A percentile compares a stretch with the other conserved stretches of the same genome.
Conservation (phyloP, 495 filamentous ascomycete species). For the Neurospora cerealis region DNA sequence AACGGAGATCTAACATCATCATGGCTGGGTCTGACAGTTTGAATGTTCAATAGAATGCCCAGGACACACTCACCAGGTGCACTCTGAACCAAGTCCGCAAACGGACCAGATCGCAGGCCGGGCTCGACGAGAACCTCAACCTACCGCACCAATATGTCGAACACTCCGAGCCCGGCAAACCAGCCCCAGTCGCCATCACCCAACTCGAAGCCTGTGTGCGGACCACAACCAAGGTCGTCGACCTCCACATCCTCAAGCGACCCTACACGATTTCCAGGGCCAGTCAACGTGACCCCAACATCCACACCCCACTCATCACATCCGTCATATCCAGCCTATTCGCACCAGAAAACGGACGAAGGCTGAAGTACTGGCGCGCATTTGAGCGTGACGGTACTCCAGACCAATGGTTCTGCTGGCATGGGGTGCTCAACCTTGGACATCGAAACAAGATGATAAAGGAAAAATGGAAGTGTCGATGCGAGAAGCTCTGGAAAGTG, state of each 20-base stretch:
- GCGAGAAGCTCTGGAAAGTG: neutral
- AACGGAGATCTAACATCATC: too few relatives aligned
- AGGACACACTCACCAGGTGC: too few relatives aligned
- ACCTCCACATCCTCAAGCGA: neutral
- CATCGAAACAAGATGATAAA: neutral
- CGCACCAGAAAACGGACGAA: neutral
- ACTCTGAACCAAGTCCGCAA: neutral
- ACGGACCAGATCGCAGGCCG: neutral
- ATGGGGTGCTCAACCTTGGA: neutral
- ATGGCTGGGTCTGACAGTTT: too few relatives aligned
- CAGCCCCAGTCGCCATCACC: neutral
- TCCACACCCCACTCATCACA: neutral
- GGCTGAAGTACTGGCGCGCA: neutral
- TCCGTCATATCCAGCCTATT: neutral
- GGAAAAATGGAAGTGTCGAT: neutral
- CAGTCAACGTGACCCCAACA: neutral
- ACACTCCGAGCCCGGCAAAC: neutral
- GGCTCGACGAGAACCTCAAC: neutral
- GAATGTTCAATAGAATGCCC: too few relatives aligned
- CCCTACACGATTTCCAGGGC: neutral
- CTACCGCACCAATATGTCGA: neutral
- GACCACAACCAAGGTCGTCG: neutral
- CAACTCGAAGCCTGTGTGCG: neutral
- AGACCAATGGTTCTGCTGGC: neutral
- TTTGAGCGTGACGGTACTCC: neutral